Percentiles rank a stretch among this genome's conserved stretches.
phyloP scores from a whole-genome alignment of 805 yeast species.

The Komagataella phaffii region DNA sequence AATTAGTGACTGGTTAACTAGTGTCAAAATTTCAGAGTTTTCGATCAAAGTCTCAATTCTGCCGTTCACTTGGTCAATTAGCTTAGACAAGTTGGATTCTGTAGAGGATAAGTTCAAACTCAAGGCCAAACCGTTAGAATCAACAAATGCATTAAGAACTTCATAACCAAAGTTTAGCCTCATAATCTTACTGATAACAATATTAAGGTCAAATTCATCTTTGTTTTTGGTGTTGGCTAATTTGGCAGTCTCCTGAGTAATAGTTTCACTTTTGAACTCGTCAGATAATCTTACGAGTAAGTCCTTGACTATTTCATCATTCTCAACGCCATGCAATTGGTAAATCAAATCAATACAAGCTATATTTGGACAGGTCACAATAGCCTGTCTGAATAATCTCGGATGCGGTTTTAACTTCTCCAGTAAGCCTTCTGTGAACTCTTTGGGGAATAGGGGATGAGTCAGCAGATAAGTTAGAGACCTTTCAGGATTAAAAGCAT shows the following conservation, averaged over 20 bases:
- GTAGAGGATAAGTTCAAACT: constrained; percentile 44
- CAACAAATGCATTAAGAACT: constrained; percentile 51
- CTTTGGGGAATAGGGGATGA: constrained; percentile 73
- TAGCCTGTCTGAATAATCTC: constrained; percentile 66
- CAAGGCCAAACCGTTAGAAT: constrained; percentile 55
- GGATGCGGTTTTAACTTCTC: constrained; percentile 37
- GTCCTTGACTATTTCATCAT: constrained; percentile 56
- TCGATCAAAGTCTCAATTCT: constrained; percentile 20
- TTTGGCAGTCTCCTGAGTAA: constrained; percentile 33
- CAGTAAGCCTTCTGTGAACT: constrained; percentile 41
- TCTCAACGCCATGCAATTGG: constrained; percentile 42
- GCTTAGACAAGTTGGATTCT: constrained; percentile 26
- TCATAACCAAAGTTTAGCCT: constrained; percentile 39
- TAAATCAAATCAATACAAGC: constrained; percentile 48
- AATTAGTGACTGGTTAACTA: constrained; percentile 28
- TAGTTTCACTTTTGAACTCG: constrained; percentile 48
- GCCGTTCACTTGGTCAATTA: constrained; percentile 31
- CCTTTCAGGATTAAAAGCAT: constrained; percentile 32
- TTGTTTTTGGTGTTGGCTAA: constrained; percentile 16
- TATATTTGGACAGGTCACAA: constrained; percentile 64
- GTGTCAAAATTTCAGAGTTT: constrained; percentile 29
- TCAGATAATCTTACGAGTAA: constrained; percentile 50
- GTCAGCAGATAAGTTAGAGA: constrained; percentile 65
- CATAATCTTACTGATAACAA: constrained; percentile 31
- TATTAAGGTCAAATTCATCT: constrained; percentile 22